Evolutionary conservation across 148 eudicot species (phyloP).

Genomic region (Hydrangea macrophylla): DNA sequence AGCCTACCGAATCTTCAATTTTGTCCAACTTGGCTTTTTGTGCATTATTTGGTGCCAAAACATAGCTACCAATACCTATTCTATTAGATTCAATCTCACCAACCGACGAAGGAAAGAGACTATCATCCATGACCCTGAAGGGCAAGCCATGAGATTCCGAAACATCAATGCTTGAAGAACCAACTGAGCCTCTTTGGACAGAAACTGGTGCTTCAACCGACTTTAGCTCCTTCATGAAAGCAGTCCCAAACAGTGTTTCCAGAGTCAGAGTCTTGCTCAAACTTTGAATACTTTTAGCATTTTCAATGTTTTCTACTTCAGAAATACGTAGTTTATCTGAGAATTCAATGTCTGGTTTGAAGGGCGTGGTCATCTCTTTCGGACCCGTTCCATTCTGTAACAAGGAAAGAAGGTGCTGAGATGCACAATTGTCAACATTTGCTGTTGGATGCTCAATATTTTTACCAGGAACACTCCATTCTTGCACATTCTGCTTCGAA

Average conservation of each 20-base stretch:
- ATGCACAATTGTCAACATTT: constrained; percentile 48
- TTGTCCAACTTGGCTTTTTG: constrained; percentile 25
- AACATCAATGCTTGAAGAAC: constrained; percentile 37
- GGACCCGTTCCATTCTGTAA: constrained; percentile 53
- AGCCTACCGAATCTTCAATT: constrained; percentile 42
- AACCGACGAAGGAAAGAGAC: constrained; percentile 18
- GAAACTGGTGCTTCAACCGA: constrained; percentile 74
- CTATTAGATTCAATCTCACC: constrained; percentile 28
- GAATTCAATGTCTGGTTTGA: constrained; percentile 26
- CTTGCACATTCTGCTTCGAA: constrained; percentile 29
- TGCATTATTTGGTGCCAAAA: constrained; percentile 25
- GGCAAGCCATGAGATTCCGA: constrained; percentile 24
- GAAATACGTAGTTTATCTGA: constrained; percentile 19
- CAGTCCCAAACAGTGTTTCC: constrained; percentile 80
- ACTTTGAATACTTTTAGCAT: constrained; percentile 20
- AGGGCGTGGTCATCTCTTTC: constrained; percentile 15
- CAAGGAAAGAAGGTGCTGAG: constrained; percentile 85
- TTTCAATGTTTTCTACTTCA: constrained; percentile 23
- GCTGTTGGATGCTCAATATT: constrained; percentile 31
- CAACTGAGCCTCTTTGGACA: constrained; percentile 47
- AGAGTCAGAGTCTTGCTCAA: constrained; percentile 56
- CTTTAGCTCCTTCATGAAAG: constrained; percentile 90
- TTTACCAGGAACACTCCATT: constrained; percentile 22
- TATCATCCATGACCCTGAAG: constrained; percentile 22
- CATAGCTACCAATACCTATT: constrained; percentile 23